Base-by-base conservation (phyloP, 768 basidiomycete genomes). In the Clitopilus passeckerianus region DNA sequence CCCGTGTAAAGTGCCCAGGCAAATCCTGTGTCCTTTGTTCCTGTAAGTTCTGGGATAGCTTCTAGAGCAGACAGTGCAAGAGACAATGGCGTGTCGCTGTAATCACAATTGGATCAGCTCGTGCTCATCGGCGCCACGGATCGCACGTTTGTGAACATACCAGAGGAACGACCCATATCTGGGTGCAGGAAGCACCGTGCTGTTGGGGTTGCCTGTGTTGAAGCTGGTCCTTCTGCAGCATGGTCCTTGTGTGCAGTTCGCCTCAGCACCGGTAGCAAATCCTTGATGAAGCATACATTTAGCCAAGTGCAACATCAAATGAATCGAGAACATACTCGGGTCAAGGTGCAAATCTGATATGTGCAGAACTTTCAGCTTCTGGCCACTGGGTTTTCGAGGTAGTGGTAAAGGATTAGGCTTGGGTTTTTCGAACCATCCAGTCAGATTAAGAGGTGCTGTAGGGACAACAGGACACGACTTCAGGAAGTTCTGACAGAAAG, bases 331-430 rank as follows among this genome's bases (percentile, higher is more conserved):
- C 80, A 54, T 64, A 87, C 89, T 80, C 37, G 89, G 86, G 69
- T 91, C 90, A 55, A 92, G 71, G 68, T 91, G 90, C 59, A 89
- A 76, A 66, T 91, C 90, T 0, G 88, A 89, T n/a, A 92, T 58
- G 67, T 91, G 90, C 59, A 92, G 70, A 0, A 91, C 84, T 67
- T 89, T 90, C 44, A 90, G 72, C 35, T 83, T 77, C 65, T 88
- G 71, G 12, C 89, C 89, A 46, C 83, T 88, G 15, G 80, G 79
- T 67, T 77, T 76, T 68, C 79, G 87, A 0, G 77, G 76, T 8
- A 75, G 61, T n/a, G 87, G 87, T 12, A 86, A 77, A 4, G 85
- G 85, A 27, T 80, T 78, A 0, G 90, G 90, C 67, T 91, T 92
- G 2, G 89, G 87, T 69, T 89, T 91, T 27, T 81, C 75, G 71